Conservation (phyloP, 2,329 filamentous ascomycete genomes). For the Dactylonectria estremocensis region DNA sequence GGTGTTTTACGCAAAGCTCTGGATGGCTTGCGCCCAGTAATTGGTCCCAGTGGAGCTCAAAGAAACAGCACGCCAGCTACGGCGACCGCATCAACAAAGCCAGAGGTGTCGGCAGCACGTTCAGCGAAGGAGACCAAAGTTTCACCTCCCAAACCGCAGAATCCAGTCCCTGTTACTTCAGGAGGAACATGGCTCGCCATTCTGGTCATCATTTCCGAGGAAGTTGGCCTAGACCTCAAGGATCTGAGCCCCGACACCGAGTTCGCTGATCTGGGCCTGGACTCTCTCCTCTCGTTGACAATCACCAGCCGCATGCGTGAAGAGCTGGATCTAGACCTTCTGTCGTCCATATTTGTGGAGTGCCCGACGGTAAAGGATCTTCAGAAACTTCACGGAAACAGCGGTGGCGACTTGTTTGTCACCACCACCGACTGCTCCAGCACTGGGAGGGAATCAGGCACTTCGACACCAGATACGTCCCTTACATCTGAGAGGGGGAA, state of each 20-base stretch:
- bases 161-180: conserved; percentile 14
- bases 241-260: conserved; percentile 71
- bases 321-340: conserved; percentile 67
- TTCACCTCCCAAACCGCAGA: conserved; percentile 47
- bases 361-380: conserved; percentile 38
- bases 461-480: conserved; percentile 38
- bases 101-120: neutral
- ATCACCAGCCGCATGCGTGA: conserved; percentile 70
- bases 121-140: neutral
- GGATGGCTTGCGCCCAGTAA: conserved; percentile 27
- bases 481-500: conserved; percentile 29
- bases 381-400: conserved; percentile 22
- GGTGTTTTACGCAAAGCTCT: conserved; percentile 35
- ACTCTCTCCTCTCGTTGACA: conserved; percentile 71
- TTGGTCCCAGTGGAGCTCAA: neutral
- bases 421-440: conserved; percentile 74
- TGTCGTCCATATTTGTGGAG: conserved; percentile 55
- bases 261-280: conserved; percentile 71
- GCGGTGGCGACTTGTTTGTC: conserved; percentile 68
- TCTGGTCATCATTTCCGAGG: conserved; percentile 66
- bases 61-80: neutral
- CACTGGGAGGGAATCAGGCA: conserved; percentile 74
- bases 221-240: conserved; percentile 80
- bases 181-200: conserved; percentile 31
- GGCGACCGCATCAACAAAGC: neutral